phyloP scores from a whole-genome alignment of 2,329 filamentous ascomycete species.

The Pezicula carpinea region DNA sequence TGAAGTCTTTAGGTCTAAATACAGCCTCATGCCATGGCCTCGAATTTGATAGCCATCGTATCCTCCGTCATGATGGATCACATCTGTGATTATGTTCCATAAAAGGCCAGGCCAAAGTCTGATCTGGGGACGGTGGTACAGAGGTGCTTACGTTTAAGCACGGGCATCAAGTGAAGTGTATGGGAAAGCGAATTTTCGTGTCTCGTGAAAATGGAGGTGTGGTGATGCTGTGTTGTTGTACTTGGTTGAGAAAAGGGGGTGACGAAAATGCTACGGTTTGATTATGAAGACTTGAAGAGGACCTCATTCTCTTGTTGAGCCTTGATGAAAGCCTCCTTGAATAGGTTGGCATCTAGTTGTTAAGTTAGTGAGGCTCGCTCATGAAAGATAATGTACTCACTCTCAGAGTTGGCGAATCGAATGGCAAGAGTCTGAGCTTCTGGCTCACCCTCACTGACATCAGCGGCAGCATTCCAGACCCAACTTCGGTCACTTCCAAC shows the following conservation, averaged over 20 bases:
- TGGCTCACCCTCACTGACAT: conserved; percentile 96
- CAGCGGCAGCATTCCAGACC: conserved; percentile 98
- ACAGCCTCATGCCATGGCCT: conserved; percentile 19
- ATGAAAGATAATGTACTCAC: conserved; percentile 49
- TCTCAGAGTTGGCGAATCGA: conserved; percentile 95
- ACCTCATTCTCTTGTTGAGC: conserved; percentile 94
- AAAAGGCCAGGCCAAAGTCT: neutral
- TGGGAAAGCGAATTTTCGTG: conserved; percentile 13
- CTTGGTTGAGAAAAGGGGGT: conserved; percentile 10
- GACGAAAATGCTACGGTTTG: neutral
- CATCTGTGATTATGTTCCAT: conserved; percentile 19
- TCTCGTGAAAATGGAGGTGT: conserved; percentile 19
- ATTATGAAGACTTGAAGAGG: conserved; percentile 57
- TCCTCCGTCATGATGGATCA: conserved; percentile 19
- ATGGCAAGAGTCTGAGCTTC: conserved; percentile 96
- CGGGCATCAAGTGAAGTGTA: neutral
- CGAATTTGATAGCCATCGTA: conserved; percentile 6
- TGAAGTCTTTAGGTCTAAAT: conserved; percentile 26
- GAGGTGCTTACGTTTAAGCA: neutral
- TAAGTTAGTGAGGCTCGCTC: conserved; percentile 22
- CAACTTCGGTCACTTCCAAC: conserved; percentile 97
- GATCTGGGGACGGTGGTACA: neutral
- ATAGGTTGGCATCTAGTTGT: conserved; percentile 78
- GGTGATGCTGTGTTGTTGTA: conserved; percentile 15
- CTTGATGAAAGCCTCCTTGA: conserved; percentile 97